phyloP scores from a whole-genome alignment of 202 grass and related monocot species.

The Digitaria exilis region DNA sequence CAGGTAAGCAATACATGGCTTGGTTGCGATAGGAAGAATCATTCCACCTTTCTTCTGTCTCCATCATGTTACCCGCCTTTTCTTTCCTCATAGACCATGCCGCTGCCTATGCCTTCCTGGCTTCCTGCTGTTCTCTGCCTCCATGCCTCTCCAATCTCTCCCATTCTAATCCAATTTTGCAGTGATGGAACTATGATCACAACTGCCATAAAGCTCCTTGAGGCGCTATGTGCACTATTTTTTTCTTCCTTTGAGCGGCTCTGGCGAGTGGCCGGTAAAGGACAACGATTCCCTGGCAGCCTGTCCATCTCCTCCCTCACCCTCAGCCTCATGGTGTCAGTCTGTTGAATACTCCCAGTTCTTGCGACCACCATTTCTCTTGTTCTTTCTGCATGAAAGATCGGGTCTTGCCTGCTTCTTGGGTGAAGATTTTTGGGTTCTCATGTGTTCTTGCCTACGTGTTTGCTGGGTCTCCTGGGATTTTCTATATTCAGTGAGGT shows the following conservation, averaged over 20 bases:
- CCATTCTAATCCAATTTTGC: no score
- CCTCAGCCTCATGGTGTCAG: conserved; percentile 37
- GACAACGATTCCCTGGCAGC: conserved; percentile 33
- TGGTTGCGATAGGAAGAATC: neutral
- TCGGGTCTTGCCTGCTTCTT: neutral
- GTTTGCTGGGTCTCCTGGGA: neutral
- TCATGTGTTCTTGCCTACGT: neutral
- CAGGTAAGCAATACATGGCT: neutral
- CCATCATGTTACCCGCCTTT: neutral
- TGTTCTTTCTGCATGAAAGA: neutral
- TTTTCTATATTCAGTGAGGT: neutral
- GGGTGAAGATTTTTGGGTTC: neutral
- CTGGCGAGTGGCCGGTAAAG: conserved; percentile 73
- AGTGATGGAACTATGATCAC: no score
- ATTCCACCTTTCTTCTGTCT: neutral
- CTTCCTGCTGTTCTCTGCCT: neutral
- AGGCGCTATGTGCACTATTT: no score
- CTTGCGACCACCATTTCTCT: neutral
- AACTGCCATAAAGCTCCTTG: no score
- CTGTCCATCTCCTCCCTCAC: conserved; percentile 1
- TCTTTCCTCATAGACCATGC: neutral
- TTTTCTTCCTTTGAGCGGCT: conserved; percentile 69
- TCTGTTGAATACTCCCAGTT: conserved; percentile 27
- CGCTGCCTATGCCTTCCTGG: no score
- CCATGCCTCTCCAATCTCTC: neutral